Percentiles rank a stretch among this genome's conserved stretches.
Evolutionary conservation across 2,329 filamentous ascomycete genomes (phyloP).

Genomic region (Annulohypoxylon truncatum): DNA sequence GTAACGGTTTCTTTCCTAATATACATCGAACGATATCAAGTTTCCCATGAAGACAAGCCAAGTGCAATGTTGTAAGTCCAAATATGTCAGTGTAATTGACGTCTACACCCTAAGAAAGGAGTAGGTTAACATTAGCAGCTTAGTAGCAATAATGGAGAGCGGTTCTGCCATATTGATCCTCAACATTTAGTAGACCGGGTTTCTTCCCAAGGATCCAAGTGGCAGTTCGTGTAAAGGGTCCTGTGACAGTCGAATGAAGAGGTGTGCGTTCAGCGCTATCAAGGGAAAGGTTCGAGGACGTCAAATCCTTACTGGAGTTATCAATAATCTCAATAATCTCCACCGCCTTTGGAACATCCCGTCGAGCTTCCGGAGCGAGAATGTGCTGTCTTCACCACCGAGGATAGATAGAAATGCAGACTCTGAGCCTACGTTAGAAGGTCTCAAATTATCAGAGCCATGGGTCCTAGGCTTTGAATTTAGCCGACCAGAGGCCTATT

Average conservation of each 20-base stretch:
- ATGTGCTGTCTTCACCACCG: slow-evolving; percentile 14
- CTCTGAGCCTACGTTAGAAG: neutral
- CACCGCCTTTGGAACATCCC: slow-evolving; percentile 19
- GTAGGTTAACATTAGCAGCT: neutral
- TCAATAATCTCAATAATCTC: slow-evolving; percentile 11
- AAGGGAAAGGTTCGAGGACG: neutral
- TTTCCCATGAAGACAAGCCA: slow-evolving; percentile 4
- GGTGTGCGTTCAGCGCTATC: slow-evolving; percentile 4
- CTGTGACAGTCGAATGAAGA: slow-evolving; percentile 21
- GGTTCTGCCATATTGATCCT: slow-evolving; percentile 13
- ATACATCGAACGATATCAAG: slow-evolving; percentile 17
- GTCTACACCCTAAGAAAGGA: slow-evolving; percentile 14
- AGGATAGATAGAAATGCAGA: neutral
- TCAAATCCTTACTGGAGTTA: slow-evolving; percentile 7
- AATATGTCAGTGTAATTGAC: slow-evolving; percentile 10
- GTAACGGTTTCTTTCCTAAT: slow-evolving; percentile 7
- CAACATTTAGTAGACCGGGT: slow-evolving; percentile 1
- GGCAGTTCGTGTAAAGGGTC: slow-evolving; percentile 7
- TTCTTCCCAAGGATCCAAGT: slow-evolving; percentile 17
- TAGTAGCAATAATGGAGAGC: slow-evolving; percentile 19
- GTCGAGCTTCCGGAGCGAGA: slow-evolving; percentile 26
- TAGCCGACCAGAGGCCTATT: slow-evolving; percentile 21
- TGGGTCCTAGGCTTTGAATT: slow-evolving; percentile 25
- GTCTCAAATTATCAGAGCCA: slow-evolving; percentile 17
- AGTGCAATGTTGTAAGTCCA: slow-evolving; percentile 7